Conservation (phyloP, 2,329 filamentous ascomycete genomes). For the Talaromyces amestolkiae region DNA sequence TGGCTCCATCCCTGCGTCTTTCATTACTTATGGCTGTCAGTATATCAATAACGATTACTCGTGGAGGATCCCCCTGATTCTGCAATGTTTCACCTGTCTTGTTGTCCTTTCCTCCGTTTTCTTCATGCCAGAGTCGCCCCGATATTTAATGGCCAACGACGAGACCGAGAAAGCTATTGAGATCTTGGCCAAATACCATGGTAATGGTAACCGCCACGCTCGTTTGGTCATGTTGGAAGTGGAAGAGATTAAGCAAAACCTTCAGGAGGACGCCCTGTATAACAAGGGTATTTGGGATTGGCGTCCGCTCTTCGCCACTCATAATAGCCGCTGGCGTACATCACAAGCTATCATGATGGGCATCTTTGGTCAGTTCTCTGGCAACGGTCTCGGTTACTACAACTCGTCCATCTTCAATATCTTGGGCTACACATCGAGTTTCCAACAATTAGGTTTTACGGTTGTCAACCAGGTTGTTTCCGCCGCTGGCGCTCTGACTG, state of each 20-base stretch:
- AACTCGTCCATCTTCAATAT: slow-evolving; percentile 48
- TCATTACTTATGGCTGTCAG: slow-evolving; percentile 50
- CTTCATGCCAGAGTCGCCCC: slow-evolving; percentile 66
- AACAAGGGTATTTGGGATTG: slow-evolving; percentile 52
- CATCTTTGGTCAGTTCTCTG: slow-evolving; percentile 53
- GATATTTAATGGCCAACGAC: slow-evolving; percentile 41
- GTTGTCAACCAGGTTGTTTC: slow-evolving; percentile 49
- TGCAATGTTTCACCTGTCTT: slow-evolving; percentile 62
- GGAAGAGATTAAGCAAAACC: slow-evolving; percentile 43
- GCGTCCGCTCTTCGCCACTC: slow-evolving; percentile 45
- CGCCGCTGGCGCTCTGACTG: slow-evolving; percentile 46
- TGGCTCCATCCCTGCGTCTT: slow-evolving; percentile 51
- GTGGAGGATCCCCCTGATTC: slow-evolving; percentile 65
- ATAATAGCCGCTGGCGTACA: slow-evolving; percentile 51
- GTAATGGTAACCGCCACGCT: slow-evolving; percentile 58
- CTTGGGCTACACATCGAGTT: slow-evolving; percentile 27
- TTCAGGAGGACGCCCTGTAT: slow-evolving; percentile 43
- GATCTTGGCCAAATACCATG: slow-evolving; percentile 63
- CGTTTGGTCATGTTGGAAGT: slow-evolving; percentile 45
- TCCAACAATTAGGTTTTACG: slow-evolving; percentile 47
- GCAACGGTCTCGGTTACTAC: slow-evolving; percentile 53
- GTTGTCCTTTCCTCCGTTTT: slow-evolving; percentile 55
- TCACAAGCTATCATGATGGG: slow-evolving; percentile 53
- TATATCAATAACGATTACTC: slow-evolving; percentile 48
- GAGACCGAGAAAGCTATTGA: slow-evolving; percentile 58